phyloP scores from a whole-genome alignment of 1,139 yeast species.

The Trichomonascaceae sp. region DNA sequence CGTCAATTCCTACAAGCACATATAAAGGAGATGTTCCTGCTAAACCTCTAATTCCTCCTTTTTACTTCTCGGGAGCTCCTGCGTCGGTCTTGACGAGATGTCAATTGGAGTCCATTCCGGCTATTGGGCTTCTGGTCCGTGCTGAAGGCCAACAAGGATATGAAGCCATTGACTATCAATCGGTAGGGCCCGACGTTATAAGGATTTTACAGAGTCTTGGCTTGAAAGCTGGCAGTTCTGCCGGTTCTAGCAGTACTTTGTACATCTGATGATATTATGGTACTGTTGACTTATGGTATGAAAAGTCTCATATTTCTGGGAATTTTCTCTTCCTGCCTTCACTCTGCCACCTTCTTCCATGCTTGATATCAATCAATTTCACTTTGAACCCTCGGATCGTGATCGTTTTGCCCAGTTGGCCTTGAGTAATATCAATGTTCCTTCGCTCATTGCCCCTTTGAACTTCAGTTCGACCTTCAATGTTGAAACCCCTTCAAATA shows the following conservation, averaged over 20 bases:
- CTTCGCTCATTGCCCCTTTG: not conserved
- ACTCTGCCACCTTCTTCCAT: not conserved
- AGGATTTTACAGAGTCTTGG: conserved; percentile 1
- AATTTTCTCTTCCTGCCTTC: not conserved
- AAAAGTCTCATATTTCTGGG: not conserved
- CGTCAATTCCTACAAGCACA: conserved; percentile 11
- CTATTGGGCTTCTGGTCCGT: conserved; percentile 22
- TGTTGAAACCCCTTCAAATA: not conserved
- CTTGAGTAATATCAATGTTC: not conserved
- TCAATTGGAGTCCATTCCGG: conserved; percentile 15
- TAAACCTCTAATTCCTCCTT: conserved; percentile 22
- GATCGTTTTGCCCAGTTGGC: not conserved
- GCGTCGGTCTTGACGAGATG: conserved; percentile 24
- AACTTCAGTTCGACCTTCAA: not conserved
- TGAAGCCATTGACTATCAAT: conserved; percentile 21
- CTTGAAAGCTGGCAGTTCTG: not conserved
- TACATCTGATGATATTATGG: not conserved
- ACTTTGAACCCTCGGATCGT: not conserved
- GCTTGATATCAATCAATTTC: not conserved
- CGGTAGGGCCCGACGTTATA: conserved; percentile 1
- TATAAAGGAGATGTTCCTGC: conserved; percentile 1
- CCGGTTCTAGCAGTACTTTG: conserved; percentile 1
- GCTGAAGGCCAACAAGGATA: conserved; percentile 29
- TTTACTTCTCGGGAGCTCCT: conserved; percentile 24
- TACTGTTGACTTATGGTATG: not conserved